Base-by-base conservation (phyloP, 139 green algal genomes). In the Eudorina sp. region DNA sequence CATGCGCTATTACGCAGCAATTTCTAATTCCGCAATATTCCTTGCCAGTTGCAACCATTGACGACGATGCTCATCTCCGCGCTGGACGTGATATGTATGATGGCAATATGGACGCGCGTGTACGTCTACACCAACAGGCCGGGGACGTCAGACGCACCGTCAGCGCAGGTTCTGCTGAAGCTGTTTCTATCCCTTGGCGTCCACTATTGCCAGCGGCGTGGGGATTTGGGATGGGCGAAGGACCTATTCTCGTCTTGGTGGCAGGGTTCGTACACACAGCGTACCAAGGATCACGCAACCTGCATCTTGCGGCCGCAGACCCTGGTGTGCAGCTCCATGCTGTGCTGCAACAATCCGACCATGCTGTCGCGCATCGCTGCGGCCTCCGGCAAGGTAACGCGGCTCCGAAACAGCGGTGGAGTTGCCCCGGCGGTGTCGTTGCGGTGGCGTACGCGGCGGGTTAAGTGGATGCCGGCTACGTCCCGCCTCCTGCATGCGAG, bases 301-400 rank as follows among this genome's bases (percentile, higher is more conserved):
- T 53, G 25, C 76, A 8, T 74, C 19, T 40, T 85, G 9, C 27
- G 13, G 6, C 27, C 78, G 3, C 60, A 86, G 5, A 86, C 80
- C 16, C 80, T 60, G 1, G 80, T 86, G 1, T 34, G 36, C n/a
- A 64, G 60, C 80, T 86, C 80, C 43, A 64, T 86, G 34, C 7
- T 86, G n/a, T 76, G 60, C 62, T 86, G 80, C 58, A 77, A 11
- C 62, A 46, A 86, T 36, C 80, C 80, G 4, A 40, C 31, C 8
- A 73, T 86, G 2, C 58, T 86, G 5, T 77, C 60, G 16, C 18
- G 29, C 9, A 76, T 86, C 43, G 60, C 80, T 7, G 80, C 60
- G 1, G 80, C 60, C 13, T 85, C 77, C 11, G 38, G 7, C 16
- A 72, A 74, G 78, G 78, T 74, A 46, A 75, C 13, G 13, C 16